Conservation (phyloP, 441 rosid genomes). For the Biscutella laevigata region DNA sequence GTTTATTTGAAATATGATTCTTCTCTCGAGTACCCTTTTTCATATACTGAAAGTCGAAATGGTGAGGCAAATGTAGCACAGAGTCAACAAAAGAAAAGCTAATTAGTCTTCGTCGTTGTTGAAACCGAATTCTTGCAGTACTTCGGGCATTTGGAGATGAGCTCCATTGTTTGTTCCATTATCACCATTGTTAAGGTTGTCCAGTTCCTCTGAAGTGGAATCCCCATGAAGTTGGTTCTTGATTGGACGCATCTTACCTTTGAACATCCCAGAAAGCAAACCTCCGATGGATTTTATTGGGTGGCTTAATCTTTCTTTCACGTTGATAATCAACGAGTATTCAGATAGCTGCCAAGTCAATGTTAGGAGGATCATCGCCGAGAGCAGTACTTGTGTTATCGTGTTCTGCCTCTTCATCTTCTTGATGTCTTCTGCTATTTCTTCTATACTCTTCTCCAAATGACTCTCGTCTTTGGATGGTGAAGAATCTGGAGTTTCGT, state of each 20-base stretch:
- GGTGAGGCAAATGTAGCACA: too few species aligned
- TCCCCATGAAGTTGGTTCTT: constrained; percentile 16
- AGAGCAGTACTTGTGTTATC: constrained; percentile 61
- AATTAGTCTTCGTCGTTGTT: constrained; percentile 16
- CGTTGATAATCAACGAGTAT: constrained; percentile 45
- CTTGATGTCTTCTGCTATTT: constrained; percentile 49
- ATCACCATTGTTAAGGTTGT: not conserved
- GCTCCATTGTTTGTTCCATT: constrained; percentile 18
- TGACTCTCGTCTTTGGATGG: constrained; percentile 9
- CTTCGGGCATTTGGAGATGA: constrained; percentile 38
- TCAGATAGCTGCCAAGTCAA: constrained; percentile 82
- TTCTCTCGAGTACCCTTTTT: not conserved
- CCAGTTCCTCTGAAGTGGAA: not conserved
- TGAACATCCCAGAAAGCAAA: constrained; percentile 33
- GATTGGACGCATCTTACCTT: constrained; percentile 6
- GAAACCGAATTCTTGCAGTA: constrained; percentile 32
- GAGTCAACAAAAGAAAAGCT: not conserved
- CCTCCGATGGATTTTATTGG: constrained; percentile 53
- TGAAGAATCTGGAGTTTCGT: not conserved
- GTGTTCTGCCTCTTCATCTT: constrained; percentile 59
- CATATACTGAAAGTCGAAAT: not conserved
- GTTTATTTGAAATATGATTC: constrained; percentile 8
- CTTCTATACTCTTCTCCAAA: constrained; percentile 30
- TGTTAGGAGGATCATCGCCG: constrained; percentile 55
- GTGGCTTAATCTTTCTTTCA: constrained; percentile 47